phyloP scores from a whole-genome alignment of 129 eudicot species.

The Chrysanthemum lavandulifolium region DNA sequence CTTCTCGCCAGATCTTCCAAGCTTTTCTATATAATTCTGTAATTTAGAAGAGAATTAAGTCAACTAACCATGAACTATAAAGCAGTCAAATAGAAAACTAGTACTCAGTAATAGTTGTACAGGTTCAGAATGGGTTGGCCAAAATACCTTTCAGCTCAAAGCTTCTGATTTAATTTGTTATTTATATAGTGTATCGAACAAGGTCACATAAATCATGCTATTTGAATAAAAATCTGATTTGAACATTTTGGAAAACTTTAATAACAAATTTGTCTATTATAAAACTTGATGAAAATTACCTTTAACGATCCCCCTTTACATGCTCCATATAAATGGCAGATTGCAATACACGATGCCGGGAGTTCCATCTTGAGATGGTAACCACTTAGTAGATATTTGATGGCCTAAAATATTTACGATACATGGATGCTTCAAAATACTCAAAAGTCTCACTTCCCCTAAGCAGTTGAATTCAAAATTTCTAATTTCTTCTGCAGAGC shows the following conservation, averaged over 20 bases:
- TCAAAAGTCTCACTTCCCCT: conserved; percentile 84
- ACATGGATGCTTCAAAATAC: conserved; percentile 70
- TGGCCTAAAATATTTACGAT: conserved; percentile 85
- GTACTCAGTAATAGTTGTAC: too few relatives aligned
- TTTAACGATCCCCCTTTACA: conserved; percentile 84
- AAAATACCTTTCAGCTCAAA: too few relatives aligned
- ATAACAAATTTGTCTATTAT: too few relatives aligned
- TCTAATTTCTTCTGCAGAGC: conserved; percentile 58
- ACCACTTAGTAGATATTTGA: conserved; percentile 75
- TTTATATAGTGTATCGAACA: too few relatives aligned
- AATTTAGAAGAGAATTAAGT: conserved; percentile 4
- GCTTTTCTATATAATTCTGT: conserved; percentile 65
- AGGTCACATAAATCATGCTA: neutral
- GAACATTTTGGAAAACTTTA: too few relatives aligned
- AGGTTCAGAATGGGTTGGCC: neutral
- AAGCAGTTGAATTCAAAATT: conserved; percentile 73
- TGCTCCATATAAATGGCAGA: conserved; percentile 87
- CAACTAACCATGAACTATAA: neutral
- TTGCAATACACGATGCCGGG: conserved; percentile 55
- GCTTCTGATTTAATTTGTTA: too few relatives aligned
- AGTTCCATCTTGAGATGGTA: conserved; percentile 46
- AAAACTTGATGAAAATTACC: conserved; percentile 31
- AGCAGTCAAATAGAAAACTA: too few relatives aligned
- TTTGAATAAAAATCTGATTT: too few relatives aligned
- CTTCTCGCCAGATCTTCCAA: conserved; percentile 62